Evolutionary conservation across 2,329 filamentous ascomycete genomes (phyloP).

Genomic region (Periconia sp.): DNA sequence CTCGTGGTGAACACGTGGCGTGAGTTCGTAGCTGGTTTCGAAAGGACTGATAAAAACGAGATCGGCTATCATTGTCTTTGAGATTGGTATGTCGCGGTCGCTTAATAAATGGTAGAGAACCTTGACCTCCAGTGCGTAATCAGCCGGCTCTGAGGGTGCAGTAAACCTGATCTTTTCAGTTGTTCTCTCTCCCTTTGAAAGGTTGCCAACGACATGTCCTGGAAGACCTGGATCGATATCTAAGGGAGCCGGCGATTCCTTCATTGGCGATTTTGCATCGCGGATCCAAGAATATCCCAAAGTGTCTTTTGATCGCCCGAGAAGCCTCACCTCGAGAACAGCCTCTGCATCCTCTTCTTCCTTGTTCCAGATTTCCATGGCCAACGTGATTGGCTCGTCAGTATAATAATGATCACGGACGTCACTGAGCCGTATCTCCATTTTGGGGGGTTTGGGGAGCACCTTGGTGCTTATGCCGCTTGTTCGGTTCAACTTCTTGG

Average conservation of each 20-base stretch:
- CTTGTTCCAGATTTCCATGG: conserved; percentile 73
- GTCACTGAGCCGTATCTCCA: conserved; percentile 70
- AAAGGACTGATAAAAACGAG: conserved; percentile 80
- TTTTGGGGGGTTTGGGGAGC: conserved; percentile 86
- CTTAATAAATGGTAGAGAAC: conserved; percentile 77
- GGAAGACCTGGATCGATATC: conserved; percentile 36
- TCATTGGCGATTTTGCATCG: conserved; percentile 33
- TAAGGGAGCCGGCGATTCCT: conserved; percentile 27
- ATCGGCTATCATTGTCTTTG: conserved; percentile 69
- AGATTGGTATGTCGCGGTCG: conserved; percentile 78
- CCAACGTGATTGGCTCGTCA: conserved; percentile 72
- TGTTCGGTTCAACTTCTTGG: conserved; percentile 31
- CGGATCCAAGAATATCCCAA: conserved; percentile 52
- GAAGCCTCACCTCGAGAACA: conserved; percentile 68
- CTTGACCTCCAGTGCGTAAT: conserved; percentile 71
- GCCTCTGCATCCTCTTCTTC: conserved; percentile 79
- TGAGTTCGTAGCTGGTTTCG: conserved; percentile 86
- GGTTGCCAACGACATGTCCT: conserved; percentile 39
- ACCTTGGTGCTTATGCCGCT: conserved; percentile 65
- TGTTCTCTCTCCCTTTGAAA: conserved; percentile 32
- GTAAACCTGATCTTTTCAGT: conserved; percentile 43
- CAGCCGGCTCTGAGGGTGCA: conserved; percentile 48
- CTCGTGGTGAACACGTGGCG: conserved; percentile 74
- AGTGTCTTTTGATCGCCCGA: conserved; percentile 57
- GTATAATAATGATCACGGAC: conserved; percentile 77